Percentiles rank a stretch among this genome's conserved stretches.
These are phyloP conservation scores for Torulaspora gathmanii DNA, from an alignment of 805 yeast species.

Conservation along the genomic window DNA sequence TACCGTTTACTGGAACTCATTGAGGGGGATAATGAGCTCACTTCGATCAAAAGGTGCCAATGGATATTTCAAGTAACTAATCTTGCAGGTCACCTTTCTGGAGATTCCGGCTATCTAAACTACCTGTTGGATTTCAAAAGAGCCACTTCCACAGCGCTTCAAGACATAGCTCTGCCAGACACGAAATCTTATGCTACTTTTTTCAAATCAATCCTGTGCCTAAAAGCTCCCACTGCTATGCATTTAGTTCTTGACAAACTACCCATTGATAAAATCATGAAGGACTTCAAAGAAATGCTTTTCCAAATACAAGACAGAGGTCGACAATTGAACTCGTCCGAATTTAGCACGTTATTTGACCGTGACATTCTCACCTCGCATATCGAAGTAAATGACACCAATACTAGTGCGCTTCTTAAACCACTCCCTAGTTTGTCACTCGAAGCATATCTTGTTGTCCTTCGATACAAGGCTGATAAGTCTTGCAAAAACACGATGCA, in stretches of 20 bases:
- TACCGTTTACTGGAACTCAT: slow-evolving; percentile 12
- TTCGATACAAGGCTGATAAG: slow-evolving; percentile 1
- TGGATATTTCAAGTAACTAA: slow-evolving; percentile 20
- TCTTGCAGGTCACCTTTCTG: slow-evolving; percentile 12
- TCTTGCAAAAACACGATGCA: slow-evolving; percentile 1
- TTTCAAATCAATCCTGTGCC: slow-evolving; percentile 6
- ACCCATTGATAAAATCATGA: slow-evolving; percentile 2
- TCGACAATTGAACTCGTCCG: neutral
- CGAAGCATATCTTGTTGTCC: slow-evolving; percentile 7
- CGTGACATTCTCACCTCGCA: neutral
- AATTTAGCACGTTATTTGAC: slow-evolving; percentile 3
- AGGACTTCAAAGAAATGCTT: slow-evolving; percentile 1
- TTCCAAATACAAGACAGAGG: neutral
- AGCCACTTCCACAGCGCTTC: slow-evolving; percentile 3
- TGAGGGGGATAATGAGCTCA: slow-evolving; percentile 7
- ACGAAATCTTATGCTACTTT: neutral
- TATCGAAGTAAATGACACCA: neutral
- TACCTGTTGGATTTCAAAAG: slow-evolving; percentile 13
- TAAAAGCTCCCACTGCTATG: slow-evolving; percentile 2
- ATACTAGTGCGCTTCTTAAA: neutral
- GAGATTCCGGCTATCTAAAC: slow-evolving; percentile 14
- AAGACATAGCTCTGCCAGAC: slow-evolving; percentile 1
- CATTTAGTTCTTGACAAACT: slow-evolving; percentile 10
- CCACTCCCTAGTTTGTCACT: slow-evolving; percentile 3
- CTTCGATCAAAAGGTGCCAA: slow-evolving; percentile 1